Conservation (phyloP, 352 stramenopile genomes). For the Phytophthora palmivora region DNA sequence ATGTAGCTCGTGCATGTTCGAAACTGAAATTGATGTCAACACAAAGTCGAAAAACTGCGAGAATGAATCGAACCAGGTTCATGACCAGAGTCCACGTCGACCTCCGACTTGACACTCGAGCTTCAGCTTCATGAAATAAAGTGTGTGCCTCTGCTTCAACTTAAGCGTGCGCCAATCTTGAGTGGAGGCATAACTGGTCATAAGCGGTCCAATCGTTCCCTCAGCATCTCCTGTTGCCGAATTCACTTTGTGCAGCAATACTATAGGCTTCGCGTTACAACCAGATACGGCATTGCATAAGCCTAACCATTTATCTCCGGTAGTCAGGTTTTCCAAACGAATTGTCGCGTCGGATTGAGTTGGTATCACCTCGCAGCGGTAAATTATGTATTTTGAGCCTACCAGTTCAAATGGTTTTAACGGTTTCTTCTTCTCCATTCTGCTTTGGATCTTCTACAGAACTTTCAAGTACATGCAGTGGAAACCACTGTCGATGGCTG, state of each 20-base stretch:
- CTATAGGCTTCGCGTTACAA: background rate
- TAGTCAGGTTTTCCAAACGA: too few species aligned
- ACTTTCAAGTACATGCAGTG: too few species aligned
- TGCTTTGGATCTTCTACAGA: background rate
- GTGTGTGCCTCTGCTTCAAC: conserved; percentile 24
- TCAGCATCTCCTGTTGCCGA: conserved; percentile 11
- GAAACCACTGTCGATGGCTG: too few species aligned
- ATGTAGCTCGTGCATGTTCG: too few species aligned
- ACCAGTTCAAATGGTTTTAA: conserved; percentile 8
- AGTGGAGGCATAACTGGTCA: conserved; percentile 13
- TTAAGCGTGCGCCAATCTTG: conserved; percentile 21
- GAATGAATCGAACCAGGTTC: conserved; percentile 19
- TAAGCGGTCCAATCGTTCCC: conserved; percentile 8
- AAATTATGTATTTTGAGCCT: conserved; percentile 2
- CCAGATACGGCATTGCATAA: background rate
- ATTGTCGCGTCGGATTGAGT: too few species aligned
- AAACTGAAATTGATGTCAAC: too few species aligned
- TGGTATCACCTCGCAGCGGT: conserved; percentile 13
- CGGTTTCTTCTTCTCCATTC: conserved; percentile 9
- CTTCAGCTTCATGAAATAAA: conserved; percentile 34
- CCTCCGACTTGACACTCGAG: conserved; percentile 25
- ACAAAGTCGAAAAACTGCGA: too few species aligned
- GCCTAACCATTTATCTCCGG: conserved; percentile 24
- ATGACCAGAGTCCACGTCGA: conserved; percentile 20
- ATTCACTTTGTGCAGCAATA: conserved; percentile 3